These are phyloP conservation scores for Hypoxylon sp. DNA, from an alignment of 2,329 filamentous ascomycete species.

Conservation along the genomic window DNA sequence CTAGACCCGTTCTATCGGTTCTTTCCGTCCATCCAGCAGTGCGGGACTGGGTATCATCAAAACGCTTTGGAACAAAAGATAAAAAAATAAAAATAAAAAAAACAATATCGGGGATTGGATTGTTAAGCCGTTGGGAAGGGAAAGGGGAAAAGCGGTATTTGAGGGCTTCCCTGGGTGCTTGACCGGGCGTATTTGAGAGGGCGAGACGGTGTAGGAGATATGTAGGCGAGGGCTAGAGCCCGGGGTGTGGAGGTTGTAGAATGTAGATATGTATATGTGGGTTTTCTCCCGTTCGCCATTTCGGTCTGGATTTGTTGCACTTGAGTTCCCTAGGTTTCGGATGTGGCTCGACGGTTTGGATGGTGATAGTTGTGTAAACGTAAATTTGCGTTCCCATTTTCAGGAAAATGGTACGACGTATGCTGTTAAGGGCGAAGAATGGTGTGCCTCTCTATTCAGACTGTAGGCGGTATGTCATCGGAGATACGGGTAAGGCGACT, in stretches of 20 bases:
- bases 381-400: neutral
- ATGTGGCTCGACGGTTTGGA: neutral
- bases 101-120: neutral
- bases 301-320: neutral
- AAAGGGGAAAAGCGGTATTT: neutral
- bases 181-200: neutral
- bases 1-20: slow-evolving; percentile 2
- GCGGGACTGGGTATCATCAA: slow-evolving; percentile 40
- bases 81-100: slow-evolving; percentile 19
- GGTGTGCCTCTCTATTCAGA: neutral
- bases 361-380: neutral
- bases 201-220: neutral
- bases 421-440: neutral
- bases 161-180: neutral
- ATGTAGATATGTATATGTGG: neutral
- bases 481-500: neutral
- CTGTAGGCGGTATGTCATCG: too few relatives aligned
- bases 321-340: neutral
- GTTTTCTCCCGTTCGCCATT: neutral
- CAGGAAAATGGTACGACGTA: neutral
- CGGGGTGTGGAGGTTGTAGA: neutral
- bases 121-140: neutral
- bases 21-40: slow-evolving; percentile 24
- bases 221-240: neutral
- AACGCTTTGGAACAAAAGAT: slow-evolving; percentile 31